phyloP scores from a whole-genome alignment of 108 stramenopile species.

The Epipyxis sp. region DNA sequence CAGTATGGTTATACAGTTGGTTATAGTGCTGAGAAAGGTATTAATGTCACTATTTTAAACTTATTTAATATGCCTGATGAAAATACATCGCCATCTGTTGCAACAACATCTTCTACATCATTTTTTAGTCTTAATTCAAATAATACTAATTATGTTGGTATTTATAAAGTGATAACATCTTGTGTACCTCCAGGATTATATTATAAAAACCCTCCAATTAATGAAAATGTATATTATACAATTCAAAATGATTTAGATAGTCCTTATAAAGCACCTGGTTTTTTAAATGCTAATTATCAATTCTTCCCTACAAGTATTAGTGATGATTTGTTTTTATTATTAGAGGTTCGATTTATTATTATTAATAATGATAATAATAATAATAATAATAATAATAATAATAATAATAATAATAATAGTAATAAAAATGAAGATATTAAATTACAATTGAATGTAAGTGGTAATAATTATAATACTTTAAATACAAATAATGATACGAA shows the following conservation, averaged over 20 bases:
- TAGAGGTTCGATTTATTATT: slow-evolving; percentile 10
- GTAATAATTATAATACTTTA: neutral
- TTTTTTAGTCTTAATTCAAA: neutral
- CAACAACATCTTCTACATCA: neutral
- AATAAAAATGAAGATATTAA: too few relatives aligned
- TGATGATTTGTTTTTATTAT: neutral
- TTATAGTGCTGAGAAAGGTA: slow-evolving; percentile 7
- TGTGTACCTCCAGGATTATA: slow-evolving; percentile 1
- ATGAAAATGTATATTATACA: slow-evolving; percentile 3
- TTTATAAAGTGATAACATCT: neutral
- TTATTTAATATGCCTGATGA: neutral
- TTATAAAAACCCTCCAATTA: slow-evolving; percentile 13
- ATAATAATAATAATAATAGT: too few relatives aligned
- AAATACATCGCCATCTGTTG: neutral
- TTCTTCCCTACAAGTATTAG: slow-evolving; percentile 1
- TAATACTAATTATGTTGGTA: neutral
- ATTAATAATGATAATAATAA: too few relatives aligned
- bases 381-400: too few relatives aligned
- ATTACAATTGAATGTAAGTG: too few relatives aligned
- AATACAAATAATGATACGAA: neutral
- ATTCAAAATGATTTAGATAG: neutral
- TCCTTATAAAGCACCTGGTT: neutral
- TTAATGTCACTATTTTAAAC: neutral
- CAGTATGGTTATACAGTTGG: neutral
- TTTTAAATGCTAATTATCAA: neutral